These are phyloP conservation scores for Umbelopsis sp. DNA, from an alignment of 192 early-diverging fungal species.

Conservation along the genomic window DNA sequence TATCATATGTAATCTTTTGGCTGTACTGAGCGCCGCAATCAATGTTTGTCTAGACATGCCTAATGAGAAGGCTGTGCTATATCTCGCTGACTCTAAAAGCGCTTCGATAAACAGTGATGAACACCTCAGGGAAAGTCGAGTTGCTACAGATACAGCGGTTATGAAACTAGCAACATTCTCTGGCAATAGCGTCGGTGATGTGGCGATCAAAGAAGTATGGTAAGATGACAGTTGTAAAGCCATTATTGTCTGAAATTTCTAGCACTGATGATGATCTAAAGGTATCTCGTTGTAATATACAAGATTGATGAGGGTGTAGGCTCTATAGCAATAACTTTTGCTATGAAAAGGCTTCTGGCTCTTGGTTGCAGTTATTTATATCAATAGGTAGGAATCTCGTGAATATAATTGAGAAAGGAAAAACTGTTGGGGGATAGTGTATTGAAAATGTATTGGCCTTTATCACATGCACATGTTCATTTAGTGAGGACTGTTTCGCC, in stretches of 20 bases:
- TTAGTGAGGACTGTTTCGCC: not conserved
- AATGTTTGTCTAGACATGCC: conserved; percentile 59
- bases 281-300: no score
- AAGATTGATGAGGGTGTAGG: not conserved
- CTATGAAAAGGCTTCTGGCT: not conserved
- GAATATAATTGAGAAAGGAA: conserved; percentile 13
- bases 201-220: conserved; percentile 24
- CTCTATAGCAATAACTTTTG: conserved; percentile 24
- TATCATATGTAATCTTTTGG: conserved; percentile 58
- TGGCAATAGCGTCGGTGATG: conserved; percentile 55
- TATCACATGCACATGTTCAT: conserved; percentile 9
- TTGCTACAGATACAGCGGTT: conserved; percentile 61
- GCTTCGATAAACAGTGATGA: conserved; percentile 62
- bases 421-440: not conserved
- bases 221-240: conserved; percentile 26
- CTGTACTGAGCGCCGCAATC: conserved; percentile 62
- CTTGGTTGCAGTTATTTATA: no score
- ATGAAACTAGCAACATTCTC: conserved; percentile 59
- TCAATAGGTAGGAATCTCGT: no score
- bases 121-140: conserved; percentile 62
- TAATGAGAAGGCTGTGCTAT: conserved; percentile 58
- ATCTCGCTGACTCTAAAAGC: conserved; percentile 62
- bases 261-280: no score
- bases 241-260: conserved; percentile 11
- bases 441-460: not conserved